A percentile compares a stretch with the other conserved stretches of the same genome.
These are phyloP conservation scores for Trebouxia gelatinosa DNA, from an alignment of 163 green algal genomes.

Conservation along the genomic window DNA sequence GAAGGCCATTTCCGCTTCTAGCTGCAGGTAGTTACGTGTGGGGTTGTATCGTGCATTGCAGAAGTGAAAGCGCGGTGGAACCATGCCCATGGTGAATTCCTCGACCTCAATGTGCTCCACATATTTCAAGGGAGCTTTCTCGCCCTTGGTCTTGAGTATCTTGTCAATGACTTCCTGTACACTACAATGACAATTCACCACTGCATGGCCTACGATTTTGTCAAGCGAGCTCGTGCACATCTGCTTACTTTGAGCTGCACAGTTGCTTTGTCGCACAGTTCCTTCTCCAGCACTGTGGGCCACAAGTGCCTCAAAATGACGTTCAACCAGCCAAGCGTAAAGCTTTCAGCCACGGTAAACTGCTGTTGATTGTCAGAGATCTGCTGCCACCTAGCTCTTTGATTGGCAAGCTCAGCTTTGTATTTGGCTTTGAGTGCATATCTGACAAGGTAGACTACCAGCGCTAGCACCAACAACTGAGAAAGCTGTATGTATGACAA, in stretches of 20 bases:
- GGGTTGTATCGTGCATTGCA: constrained; percentile 38
- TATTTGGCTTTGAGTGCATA: constrained; percentile 10
- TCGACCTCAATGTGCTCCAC: constrained; percentile 34
- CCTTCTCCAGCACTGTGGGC: constrained; percentile 34
- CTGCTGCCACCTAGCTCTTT: constrained; percentile 28
- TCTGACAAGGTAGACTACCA: neutral
- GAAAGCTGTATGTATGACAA: constrained; percentile 4
- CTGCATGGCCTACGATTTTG: no score
- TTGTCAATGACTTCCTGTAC: constrained; percentile 30
- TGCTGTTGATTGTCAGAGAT: neutral
- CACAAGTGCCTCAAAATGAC: constrained; percentile 36
- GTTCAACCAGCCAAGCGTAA: constrained; percentile 38
- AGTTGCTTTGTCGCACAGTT: constrained; percentile 28
- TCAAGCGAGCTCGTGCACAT: no score
- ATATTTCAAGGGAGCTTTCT: constrained; percentile 32
- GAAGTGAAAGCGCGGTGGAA: constrained; percentile 36
- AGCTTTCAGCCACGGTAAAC: constrained; percentile 35
- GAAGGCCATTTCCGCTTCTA: constrained; percentile 38
- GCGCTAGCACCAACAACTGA: neutral
- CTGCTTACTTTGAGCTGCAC: constrained; percentile 6
- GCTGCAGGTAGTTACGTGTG: constrained; percentile 35
- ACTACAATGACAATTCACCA: no score
- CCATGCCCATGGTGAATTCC: constrained; percentile 38
- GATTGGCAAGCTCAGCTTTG: constrained; percentile 7
- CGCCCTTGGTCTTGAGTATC: constrained; percentile 22